Evolutionary conservation across 1,139 yeast species (phyloP).

Genomic region (Sugiyamaella grinbergsii): DNA sequence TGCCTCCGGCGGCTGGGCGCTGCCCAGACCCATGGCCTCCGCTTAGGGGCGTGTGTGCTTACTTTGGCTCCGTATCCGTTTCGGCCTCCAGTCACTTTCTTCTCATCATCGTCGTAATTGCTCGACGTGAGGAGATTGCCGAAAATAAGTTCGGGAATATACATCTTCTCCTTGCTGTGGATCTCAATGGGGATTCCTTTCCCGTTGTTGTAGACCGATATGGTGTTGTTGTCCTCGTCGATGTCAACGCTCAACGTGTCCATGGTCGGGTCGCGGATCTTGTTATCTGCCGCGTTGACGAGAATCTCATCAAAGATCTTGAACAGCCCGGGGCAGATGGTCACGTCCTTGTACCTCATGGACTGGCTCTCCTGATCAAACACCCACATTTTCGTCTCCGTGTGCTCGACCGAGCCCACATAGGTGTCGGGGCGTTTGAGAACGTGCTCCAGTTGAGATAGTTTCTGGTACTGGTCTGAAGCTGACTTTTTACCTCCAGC

Average conservation of each 20-base stretch:
- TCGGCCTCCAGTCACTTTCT: conserved; percentile 98
- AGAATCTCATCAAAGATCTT: conserved; percentile 96
- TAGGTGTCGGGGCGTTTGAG: conserved; percentile 97
- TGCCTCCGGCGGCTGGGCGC: conserved; percentile 15
- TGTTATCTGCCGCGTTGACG: conserved; percentile 98
- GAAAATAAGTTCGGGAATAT: conserved; percentile 94
- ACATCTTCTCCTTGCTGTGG: conserved; percentile 87
- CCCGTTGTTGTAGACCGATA: conserved; percentile 90
- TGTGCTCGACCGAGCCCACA: conserved; percentile 89
- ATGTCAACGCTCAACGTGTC: conserved; percentile 78
- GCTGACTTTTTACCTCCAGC: conserved; percentile 46
- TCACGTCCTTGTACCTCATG: conserved; percentile 65
- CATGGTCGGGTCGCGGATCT: conserved; percentile 92
- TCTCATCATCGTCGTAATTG: conserved; percentile 92
- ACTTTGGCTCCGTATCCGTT: conserved; percentile 96
- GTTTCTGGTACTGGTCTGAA: conserved; percentile 87
- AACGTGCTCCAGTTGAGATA: conserved; percentile 94
- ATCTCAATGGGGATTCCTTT: conserved; percentile 94
- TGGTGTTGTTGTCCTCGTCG: conserved; percentile 70
- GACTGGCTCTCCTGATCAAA: conserved; percentile 67
- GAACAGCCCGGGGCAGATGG: conserved; percentile 91
- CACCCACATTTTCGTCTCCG: conserved; percentile 84
- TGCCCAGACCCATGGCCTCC: conserved; percentile 10
- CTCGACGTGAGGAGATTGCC: conserved; percentile 95
- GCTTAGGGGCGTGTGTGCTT: conserved; percentile 8